Conservation (phyloP, 177 flowering plant genomes). For the Tripterygium wilfordii region DNA sequence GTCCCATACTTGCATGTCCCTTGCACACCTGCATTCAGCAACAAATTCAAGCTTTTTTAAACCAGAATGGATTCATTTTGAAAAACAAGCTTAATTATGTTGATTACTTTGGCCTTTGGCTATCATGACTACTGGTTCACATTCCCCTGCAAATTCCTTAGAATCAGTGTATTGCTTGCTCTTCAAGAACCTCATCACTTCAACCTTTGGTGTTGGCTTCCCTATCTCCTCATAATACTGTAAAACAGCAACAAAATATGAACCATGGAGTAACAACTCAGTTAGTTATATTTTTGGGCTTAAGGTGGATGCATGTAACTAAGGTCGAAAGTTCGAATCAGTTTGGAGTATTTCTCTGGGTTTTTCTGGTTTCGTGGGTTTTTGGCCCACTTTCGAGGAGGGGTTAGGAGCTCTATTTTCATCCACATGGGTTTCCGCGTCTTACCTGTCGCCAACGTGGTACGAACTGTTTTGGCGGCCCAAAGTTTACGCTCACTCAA, state of each 20-base stretch:
- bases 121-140: constrained; percentile 83
- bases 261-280: no score
- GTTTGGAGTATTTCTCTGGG: no score
- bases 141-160: constrained; percentile 85
- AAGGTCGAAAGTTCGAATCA: no score
- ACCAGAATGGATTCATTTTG: neutral
- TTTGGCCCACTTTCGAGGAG: no score
- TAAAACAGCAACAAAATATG: neutral
- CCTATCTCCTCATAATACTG: constrained; percentile 96
- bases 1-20: constrained; percentile 99
- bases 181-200: constrained; percentile 81
- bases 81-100: neutral
- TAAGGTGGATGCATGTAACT: no score
- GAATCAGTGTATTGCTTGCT: constrained; percentile 69
- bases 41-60: neutral
- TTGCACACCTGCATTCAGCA: constrained; percentile 60
- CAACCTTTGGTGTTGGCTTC: constrained; percentile 80
- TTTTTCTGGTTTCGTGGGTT: no score
- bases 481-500: no score
- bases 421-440: no score
- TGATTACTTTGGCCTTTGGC: constrained; percentile 94
- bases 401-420: no score
- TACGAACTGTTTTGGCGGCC: no score
- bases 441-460: no score
- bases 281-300: no score